phyloP scores from a whole-genome alignment of 2,329 filamentous ascomycete genomes.

The Xylaria polymorpha region DNA sequence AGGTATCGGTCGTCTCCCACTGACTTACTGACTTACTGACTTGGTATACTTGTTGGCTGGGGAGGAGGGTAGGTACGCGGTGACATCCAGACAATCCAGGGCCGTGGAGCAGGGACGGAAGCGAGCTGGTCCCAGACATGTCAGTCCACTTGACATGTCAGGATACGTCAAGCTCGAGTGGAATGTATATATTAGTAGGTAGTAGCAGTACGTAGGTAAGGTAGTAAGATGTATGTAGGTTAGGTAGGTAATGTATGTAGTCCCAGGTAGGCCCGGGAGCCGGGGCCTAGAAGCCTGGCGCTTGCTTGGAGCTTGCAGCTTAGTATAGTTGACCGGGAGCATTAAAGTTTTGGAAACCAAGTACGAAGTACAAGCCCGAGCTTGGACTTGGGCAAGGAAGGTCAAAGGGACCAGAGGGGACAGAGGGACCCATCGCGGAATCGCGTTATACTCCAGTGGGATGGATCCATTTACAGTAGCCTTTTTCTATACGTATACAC shows the following conservation, averaged over 20 bases:
- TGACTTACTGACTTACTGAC: too few species aligned
- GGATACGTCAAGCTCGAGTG: not conserved
- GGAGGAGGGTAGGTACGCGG: constrained; percentile 15
- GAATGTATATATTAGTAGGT: constrained; percentile 1
- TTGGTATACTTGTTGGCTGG: constrained; percentile 11
- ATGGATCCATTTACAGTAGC: constrained; percentile 25
- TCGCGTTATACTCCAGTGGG: not conserved
- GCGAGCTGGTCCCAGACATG: constrained; percentile 23
- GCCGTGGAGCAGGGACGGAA: constrained; percentile 33
- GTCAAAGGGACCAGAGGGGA: too few species aligned
- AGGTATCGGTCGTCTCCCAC: not conserved
- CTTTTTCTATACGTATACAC: constrained; percentile 30
- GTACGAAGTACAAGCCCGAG: not conserved
- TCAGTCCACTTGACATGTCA: constrained; percentile 20
- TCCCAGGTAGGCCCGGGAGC: not conserved
- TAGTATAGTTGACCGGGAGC: not conserved
- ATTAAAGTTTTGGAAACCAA: constrained; percentile 6
- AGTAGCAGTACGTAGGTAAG: not conserved
- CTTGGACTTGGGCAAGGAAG: not conserved
- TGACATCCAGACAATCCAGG: constrained; percentile 24
- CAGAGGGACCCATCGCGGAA: constrained; percentile 4
- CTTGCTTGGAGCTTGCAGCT: not conserved
- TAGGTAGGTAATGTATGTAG: not conserved
- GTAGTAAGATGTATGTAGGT: too few species aligned
- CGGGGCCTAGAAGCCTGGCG: not conserved